Base-by-base conservation (phyloP, 805 yeast genomes). In the Candida nanaspora region DNA sequence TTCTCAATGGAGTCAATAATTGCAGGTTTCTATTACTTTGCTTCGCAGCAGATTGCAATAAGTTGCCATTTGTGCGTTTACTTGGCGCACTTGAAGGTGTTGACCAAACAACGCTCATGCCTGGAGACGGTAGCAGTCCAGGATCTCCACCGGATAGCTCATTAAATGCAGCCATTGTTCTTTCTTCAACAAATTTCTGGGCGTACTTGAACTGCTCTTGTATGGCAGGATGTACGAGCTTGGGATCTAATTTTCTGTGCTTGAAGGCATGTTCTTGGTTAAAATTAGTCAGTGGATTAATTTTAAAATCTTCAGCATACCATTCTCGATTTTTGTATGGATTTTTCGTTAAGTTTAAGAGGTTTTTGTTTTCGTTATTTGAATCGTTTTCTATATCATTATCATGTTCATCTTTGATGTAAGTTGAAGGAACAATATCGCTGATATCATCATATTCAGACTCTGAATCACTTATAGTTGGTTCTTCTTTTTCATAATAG, bases 281-380 rank as follows among this genome's bases (percentile, higher is more conserved):
- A 36, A 52, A 51, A 29, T 52, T 51, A 7, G 44, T 41, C 7
- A 27, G 39, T 9, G 63, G 59, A 40, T 63, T 63, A 3, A 58
- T 56, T 30, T 50, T 50, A 49, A 64, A 64, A 39, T 64, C 68
- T 41, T 62, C 67, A 2, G 63, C 57, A 45, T 55, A 59, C 69
- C 68, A 63, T 6, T 48, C 46, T 9, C 59, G 38, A 4, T 49
- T 41, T 2, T 53, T 42, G 10, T 27, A 23, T 3, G 65, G 65
- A 41, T 63, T 52, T 3, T 9, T 18, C 2, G 61, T 46, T 3
- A 61, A 39, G 39, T 63, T 56, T 5, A 57, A 3, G 13, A 28
- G 11, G 10, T 23, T 23, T 11, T 23, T 7, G 27, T 11, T 23
- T 19, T 15, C 30, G 18, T 29, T 19, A 6, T 27, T 32, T 8